These are phyloP conservation scores for Chionographis japonica DNA, from an alignment of 106 monocot species.

Conservation along the genomic window DNA sequence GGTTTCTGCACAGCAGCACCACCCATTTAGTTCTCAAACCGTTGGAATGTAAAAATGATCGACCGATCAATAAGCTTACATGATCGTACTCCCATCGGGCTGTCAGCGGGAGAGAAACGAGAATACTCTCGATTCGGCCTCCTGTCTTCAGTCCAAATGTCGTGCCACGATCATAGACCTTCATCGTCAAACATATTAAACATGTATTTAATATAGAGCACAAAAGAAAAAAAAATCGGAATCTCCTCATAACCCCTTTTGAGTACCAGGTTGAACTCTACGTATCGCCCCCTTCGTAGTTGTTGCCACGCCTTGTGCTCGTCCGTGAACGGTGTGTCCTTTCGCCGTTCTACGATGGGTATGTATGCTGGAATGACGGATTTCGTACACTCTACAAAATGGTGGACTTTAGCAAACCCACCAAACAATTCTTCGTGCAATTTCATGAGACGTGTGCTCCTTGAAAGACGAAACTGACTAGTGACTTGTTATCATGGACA, in stretches of 20 bases:
- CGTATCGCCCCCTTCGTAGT: slow-evolving; percentile 86
- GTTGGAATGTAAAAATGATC: neutral
- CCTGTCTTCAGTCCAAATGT: slow-evolving; percentile 99
- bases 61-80: slow-evolving; percentile 34
- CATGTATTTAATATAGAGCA: neutral
- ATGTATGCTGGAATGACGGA: slow-evolving; percentile 85
- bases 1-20: slow-evolving; percentile 40
- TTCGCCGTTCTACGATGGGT: slow-evolving; percentile 72
- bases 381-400: slow-evolving; percentile 72
- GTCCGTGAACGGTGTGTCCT: slow-evolving; percentile 80
- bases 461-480: no score
- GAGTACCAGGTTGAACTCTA: slow-evolving; percentile 92
- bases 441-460: neutral
- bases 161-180: slow-evolving; percentile 99
- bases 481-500: no score
- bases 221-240: neutral
- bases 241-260: neutral
- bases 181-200: slow-evolving; percentile 4
- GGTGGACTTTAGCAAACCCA: neutral
- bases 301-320: slow-evolving; percentile 95
- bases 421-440: neutral
- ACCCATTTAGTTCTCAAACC: neutral
- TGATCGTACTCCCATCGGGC: slow-evolving; percentile 98
- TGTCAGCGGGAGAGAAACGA: slow-evolving; percentile 93
- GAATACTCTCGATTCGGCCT: slow-evolving; percentile 96